Evolutionary conservation across 2,329 filamentous ascomycete species (phyloP).

Genomic region (Colletotrichum melonis): DNA sequence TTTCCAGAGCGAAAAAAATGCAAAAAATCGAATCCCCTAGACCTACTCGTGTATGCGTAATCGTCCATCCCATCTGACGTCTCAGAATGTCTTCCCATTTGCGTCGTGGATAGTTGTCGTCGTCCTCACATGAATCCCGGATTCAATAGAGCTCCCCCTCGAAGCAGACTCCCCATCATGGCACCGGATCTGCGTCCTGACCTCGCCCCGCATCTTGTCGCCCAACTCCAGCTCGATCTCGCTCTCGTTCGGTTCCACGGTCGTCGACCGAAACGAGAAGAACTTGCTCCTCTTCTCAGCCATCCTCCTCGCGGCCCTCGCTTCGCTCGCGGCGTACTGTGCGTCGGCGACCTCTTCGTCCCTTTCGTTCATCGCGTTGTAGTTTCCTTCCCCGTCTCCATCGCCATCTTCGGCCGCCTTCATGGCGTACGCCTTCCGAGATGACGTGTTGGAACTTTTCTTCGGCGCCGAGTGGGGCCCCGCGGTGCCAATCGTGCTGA

Average conservation of each 20-base stretch:
- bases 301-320: constrained; percentile 9
- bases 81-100: not conserved
- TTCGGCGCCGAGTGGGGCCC: not conserved
- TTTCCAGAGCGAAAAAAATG: not conserved
- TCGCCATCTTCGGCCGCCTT: not conserved
- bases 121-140: constrained; percentile 37
- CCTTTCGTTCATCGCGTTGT: not conserved
- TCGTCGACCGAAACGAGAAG: constrained; percentile 7
- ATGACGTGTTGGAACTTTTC: constrained; percentile 11
- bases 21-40: not conserved
- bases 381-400: not conserved
- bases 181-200: constrained; percentile 44
- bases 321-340: constrained; percentile 1
- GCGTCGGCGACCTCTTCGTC: constrained; percentile 7
- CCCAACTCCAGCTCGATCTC: constrained; percentile 44
- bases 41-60: not conserved
- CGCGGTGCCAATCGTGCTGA: constrained; percentile 11
- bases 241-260: constrained; percentile 39
- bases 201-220: constrained; percentile 44
- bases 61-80: not conserved
- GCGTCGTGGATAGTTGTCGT: constrained; percentile 29
- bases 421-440: not conserved
- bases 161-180: not conserved
- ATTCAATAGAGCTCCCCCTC: constrained; percentile 26
- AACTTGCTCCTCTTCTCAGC: constrained; percentile 13